phyloP scores from a whole-genome alignment of 2,329 filamentous ascomycete genomes.

The Helminthosporium solani region DNA sequence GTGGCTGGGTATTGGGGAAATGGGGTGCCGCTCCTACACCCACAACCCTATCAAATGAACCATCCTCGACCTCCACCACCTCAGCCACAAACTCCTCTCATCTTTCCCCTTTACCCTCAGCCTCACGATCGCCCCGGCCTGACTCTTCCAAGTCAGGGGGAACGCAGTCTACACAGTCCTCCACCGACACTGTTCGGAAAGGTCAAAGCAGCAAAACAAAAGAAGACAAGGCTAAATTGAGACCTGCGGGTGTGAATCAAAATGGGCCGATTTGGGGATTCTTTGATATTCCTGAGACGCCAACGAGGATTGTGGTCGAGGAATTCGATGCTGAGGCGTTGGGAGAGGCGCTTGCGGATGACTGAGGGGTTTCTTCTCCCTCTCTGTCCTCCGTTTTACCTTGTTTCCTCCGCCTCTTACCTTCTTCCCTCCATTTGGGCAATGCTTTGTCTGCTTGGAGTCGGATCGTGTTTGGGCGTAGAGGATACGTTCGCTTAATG shows the following conservation, averaged over 20 bases:
- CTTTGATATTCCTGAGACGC: slow-evolving; percentile 36
- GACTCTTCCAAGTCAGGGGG: slow-evolving; percentile 22
- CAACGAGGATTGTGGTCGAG: slow-evolving; percentile 35
- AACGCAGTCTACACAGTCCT: slow-evolving; percentile 25
- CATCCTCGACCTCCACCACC: background rate
- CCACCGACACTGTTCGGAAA: slow-evolving; percentile 10
- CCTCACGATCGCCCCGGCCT: slow-evolving; percentile 17
- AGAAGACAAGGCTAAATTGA: slow-evolving; percentile 17
- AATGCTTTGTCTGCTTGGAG: no score
- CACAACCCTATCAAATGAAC: no score
- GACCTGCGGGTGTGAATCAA: slow-evolving; percentile 43
- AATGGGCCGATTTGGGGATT: slow-evolving; percentile 43
- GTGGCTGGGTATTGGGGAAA: slow-evolving; percentile 64
- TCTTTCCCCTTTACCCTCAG: background rate
- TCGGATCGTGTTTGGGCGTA: no score
- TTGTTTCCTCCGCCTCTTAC: background rate
- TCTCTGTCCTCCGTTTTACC: background rate
- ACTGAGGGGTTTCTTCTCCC: background rate
- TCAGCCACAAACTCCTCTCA: background rate
- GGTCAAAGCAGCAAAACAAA: slow-evolving; percentile 14
- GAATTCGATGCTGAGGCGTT: slow-evolving; percentile 43
- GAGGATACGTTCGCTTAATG: no score
- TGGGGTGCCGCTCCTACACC: slow-evolving; percentile 59
- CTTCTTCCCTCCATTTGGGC: no score
- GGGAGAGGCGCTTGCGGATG: slow-evolving; percentile 37